These are phyloP conservation scores for Crepidotus variabilis DNA, from an alignment of 768 basidiomycete species.

Conservation along the genomic window DNA sequence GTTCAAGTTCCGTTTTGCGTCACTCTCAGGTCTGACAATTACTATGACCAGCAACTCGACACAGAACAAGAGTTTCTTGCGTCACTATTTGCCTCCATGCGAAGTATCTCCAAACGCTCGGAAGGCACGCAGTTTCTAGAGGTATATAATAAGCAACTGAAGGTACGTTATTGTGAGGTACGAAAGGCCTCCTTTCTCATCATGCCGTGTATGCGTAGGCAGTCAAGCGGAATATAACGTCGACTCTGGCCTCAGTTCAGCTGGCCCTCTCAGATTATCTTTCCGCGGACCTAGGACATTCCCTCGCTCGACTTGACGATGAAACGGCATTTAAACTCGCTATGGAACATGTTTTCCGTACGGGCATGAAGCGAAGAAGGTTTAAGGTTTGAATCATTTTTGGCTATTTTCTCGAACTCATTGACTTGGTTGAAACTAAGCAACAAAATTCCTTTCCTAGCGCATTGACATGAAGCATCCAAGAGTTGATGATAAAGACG, in stretches of 20 bases:
- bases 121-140: conserved; percentile 41
- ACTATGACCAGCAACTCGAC: conserved; percentile 49
- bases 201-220: not conserved
- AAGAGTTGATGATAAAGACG: not conserved
- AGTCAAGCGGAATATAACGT: not conserved
- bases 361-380: conserved; percentile 33
- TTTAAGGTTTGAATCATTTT: conserved; percentile 38
- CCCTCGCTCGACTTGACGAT: not conserved
- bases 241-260: conserved; percentile 1
- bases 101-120: conserved; percentile 51
- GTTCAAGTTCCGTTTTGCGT: not conserved
- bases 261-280: not conserved
- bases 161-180: conserved; percentile 31
- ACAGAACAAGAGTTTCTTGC: conserved; percentile 45
- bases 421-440: not conserved
- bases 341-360: conserved; percentile 41
- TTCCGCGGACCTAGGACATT: not conserved
- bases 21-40: not conserved
- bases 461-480: not conserved
- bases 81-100: conserved; percentile 47
- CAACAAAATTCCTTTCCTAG: not conserved
- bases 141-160: conserved; percentile 39
- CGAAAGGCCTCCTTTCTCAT: not conserved
- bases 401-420: not conserved
- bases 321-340: conserved; percentile 35